Conservation (phyloP, 2,329 filamentous ascomycete genomes). For the Dactylellina haptotyla region DNA sequence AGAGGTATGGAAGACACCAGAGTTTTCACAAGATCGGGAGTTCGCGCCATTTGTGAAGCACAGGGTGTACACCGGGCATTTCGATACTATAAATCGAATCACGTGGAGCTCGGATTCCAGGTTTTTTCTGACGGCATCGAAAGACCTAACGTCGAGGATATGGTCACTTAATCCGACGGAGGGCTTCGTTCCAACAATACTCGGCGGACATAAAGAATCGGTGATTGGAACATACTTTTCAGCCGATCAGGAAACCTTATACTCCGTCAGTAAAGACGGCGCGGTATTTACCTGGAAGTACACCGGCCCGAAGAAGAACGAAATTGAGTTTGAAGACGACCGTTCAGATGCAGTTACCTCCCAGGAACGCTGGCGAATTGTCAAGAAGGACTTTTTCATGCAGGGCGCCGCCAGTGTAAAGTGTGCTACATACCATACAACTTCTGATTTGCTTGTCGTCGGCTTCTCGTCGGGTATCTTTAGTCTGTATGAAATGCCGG, state of each 20-base stretch:
- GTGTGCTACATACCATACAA: conserved; percentile 88
- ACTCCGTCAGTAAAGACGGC: conserved; percentile 96
- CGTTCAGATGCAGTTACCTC: conserved; percentile 72
- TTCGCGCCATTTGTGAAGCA: conserved; percentile 95
- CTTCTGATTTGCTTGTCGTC: conserved; percentile 90
- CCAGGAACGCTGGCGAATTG: conserved; percentile 87
- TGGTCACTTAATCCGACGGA: conserved; percentile 92
- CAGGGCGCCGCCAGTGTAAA: conserved; percentile 86
- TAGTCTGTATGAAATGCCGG: conserved; percentile 92
- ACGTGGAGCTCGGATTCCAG: conserved; percentile 97
- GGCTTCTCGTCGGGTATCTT: conserved; percentile 96
- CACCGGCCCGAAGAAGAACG: conserved; percentile 67
- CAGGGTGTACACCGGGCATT: conserved; percentile 85
- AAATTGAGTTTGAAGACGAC: conserved; percentile 62
- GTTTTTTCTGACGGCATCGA: conserved; percentile 92
- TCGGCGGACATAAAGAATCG: conserved; percentile 89
- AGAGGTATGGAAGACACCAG: conserved; percentile 95
- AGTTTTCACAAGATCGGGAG: conserved; percentile 81
- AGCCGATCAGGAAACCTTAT: conserved; percentile 85
- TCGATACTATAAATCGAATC: conserved; percentile 83
- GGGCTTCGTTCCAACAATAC: conserved; percentile 85
- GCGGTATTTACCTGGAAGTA: conserved; percentile 95
- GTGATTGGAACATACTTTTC: conserved; percentile 98
- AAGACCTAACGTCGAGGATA: conserved; percentile 90
- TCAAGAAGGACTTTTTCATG: conserved; percentile 92